These are phyloP conservation scores for Suillus ampliporus DNA, from an alignment of 768 basidiomycete genomes.

Conservation along the genomic window DNA sequence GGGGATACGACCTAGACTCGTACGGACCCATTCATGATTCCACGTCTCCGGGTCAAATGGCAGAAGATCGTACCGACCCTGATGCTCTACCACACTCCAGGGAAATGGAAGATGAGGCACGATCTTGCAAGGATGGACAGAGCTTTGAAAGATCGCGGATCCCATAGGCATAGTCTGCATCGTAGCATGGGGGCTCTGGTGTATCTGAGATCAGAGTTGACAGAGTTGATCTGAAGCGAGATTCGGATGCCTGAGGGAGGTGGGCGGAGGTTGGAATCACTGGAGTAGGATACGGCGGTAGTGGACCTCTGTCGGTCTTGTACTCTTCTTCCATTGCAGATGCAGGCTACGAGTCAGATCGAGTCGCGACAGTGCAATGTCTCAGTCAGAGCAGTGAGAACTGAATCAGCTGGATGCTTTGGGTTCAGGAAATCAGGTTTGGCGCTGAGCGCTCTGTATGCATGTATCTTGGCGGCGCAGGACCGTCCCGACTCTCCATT, in stretches of 20 bases:
- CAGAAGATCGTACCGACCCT: slow-evolving; percentile 75
- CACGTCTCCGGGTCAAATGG: slow-evolving; percentile 74
- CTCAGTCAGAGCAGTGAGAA: no score
- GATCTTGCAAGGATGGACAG: slow-evolving; percentile 87
- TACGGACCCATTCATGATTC: slow-evolving; percentile 75
- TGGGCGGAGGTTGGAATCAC: slow-evolving; percentile 19
- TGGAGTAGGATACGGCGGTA: neutral
- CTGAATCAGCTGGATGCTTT: no score
- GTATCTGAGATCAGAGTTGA: slow-evolving; percentile 45
- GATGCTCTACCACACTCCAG: slow-evolving; percentile 59
- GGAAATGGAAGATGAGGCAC: slow-evolving; percentile 58
- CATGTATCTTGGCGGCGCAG: slow-evolving; percentile 19
- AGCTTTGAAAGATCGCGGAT: slow-evolving; percentile 66
- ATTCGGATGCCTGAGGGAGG: slow-evolving; percentile 75
- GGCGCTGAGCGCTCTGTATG: no score
- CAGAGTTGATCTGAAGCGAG: slow-evolving; percentile 49
- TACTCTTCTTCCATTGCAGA: neutral
- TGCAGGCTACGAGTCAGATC: neutral
- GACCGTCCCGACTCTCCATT: slow-evolving; percentile 15
- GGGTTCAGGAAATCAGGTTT: no score
- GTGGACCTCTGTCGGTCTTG: neutral
- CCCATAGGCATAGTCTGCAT: slow-evolving; percentile 67
- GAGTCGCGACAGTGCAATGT: no score
- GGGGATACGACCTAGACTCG: slow-evolving; percentile 66
- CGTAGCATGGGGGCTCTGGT: slow-evolving; percentile 60